Percentiles rank a stretch among this genome's conserved stretches.
Conservation (phyloP, 1,284 basidiomycete genomes). For the Irpex lacteus region DNA sequence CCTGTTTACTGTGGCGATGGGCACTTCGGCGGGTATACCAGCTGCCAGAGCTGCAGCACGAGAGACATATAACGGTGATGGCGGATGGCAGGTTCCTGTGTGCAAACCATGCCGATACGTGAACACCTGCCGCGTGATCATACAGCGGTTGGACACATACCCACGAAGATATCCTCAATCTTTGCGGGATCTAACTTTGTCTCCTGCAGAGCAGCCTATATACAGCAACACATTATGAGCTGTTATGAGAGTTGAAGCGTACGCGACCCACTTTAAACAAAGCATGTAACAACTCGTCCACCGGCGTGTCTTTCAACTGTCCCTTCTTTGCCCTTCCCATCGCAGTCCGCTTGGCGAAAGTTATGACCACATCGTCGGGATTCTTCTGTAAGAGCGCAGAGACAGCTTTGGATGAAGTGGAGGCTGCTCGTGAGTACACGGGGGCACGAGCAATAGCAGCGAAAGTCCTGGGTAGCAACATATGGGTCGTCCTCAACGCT, state of each 20-base stretch:
- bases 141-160: conserved; percentile 34
- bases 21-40: conserved; percentile 75
- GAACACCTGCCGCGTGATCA: neutral
- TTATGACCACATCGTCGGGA: conserved; percentile 82
- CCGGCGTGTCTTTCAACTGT: conserved; percentile 72
- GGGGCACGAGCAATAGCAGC: neutral
- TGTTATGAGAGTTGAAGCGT: too few relatives aligned
- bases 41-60: conserved; percentile 80
- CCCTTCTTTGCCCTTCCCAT: conserved; percentile 79
- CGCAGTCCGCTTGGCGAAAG: conserved; percentile 79
- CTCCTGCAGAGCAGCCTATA: conserved; percentile 45
- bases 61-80: conserved; percentile 76
- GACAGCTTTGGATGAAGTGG: conserved; percentile 44
- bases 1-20: conserved; percentile 73
- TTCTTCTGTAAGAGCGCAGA: conserved; percentile 54
- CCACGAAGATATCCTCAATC: conserved; percentile 81
- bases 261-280: conserved; percentile 56
- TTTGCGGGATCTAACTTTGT: conserved; percentile 51
- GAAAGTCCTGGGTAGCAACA: neutral
- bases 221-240: neutral
- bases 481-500: neutral
- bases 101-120: neutral
- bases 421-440: conserved; percentile 37
- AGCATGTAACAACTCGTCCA: conserved; percentile 70
- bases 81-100: conserved; percentile 80